phyloP scores from a whole-genome alignment of 176 grass and related monocot genomes.

The Oryza nivara region DNA sequence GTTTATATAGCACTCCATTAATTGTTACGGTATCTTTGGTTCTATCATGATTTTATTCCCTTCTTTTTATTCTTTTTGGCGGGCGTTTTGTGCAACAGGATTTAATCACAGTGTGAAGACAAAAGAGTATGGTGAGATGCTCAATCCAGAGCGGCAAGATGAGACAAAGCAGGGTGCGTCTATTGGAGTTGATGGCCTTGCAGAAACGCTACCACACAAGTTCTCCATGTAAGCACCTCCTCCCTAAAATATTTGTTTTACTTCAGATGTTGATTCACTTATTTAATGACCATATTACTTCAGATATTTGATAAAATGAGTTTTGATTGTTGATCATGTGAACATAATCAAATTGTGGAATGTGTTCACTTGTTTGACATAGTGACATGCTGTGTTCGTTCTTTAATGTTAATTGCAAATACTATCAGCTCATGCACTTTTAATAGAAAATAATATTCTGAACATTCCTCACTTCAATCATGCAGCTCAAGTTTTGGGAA shows the following conservation, averaged over 20 bases:
- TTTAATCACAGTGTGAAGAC: constrained; percentile 41
- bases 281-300: neutral
- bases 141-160: constrained; percentile 41
- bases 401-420: neutral
- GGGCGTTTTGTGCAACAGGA: constrained; percentile 39
- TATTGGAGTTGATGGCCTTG: constrained; percentile 25
- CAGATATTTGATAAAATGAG: neutral
- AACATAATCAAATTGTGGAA: constrained; percentile 19
- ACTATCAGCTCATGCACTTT: constrained; percentile 9
- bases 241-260: neutral
- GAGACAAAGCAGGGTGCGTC: constrained; percentile 49
- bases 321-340: neutral
- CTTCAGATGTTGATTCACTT: constrained; percentile 22
- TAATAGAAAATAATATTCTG: neutral
- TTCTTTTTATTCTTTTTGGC: neutral
- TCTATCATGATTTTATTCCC: constrained; percentile 10
- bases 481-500: constrained; percentile 62
- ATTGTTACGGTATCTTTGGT: neutral
- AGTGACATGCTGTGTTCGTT: neutral
- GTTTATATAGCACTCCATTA: neutral
- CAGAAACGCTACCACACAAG: constrained; percentile 46
- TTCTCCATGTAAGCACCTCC: constrained; percentile 48
- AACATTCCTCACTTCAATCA: constrained; percentile 33
- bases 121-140: constrained; percentile 50
- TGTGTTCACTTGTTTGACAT: constrained; percentile 13